Base-by-base conservation (phyloP, 345 rosid species). In the Ceriops tagal region DNA sequence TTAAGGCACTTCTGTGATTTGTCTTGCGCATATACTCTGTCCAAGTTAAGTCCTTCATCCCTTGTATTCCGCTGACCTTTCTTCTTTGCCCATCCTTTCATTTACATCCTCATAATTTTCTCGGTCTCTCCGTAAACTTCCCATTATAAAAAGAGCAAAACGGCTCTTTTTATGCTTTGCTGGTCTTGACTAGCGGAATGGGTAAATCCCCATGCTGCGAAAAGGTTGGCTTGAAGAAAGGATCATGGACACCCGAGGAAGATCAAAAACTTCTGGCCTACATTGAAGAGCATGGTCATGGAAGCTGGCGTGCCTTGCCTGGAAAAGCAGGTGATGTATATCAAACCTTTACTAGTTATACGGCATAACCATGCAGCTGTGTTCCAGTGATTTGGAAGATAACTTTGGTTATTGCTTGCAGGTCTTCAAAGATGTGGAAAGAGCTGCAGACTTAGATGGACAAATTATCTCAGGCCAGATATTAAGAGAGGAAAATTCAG, bases 51-150 rank as follows among this genome's bases (percentile, higher is more conserved):
- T 73, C 77, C 79, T 62, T 64, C 43, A 26, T 76, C 80, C 72
- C 73, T 80, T 83, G 80, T 63, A 80, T 75, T 76, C 75, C 72
- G 55, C 83, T 73, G 78, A 55, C 88, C 77, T 72, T 79, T 78
- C 83, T 73, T 70, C 73, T 61, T 27, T 67, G 74, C 66, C 71
- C 80, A 70, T 72, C 68, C 67, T 72, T 53, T 65, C 80, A 77
- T 75, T 67, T 70, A 77, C 76, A 77, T 58, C 62, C 66, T 74
- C 68, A 76, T 27, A 58, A 4, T 24, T 9, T 55, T 55, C 28
- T 55, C 18, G 6, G 30, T 10, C 18, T 9, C 59, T 55, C 59
- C 30, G 22, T 24, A 55, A 55, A 1, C 28, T 55, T 55, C 27
- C 27, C 18, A 3, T 64, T 68, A 73, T 74, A 73, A 70, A 71